Evolutionary conservation across 192 early-diverging fungal genomes (phyloP), one percentile per base, ranked within the genome.

Genomic region (Geranomyces michiganensis): DNA sequence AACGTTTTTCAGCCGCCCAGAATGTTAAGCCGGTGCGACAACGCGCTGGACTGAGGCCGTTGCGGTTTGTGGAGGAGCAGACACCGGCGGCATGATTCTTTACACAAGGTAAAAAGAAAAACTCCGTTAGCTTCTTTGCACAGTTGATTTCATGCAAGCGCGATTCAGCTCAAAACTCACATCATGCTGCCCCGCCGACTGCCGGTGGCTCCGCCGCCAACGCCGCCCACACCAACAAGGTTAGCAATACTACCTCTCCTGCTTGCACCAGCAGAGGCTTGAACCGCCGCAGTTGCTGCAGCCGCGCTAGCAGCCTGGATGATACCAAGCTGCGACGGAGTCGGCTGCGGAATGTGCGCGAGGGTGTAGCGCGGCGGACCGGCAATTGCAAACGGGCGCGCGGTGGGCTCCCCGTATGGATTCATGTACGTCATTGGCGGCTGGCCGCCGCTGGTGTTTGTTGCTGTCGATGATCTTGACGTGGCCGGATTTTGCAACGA

Each of bases 101-200:
- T 19, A n/a, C n/a, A n/a, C n/a, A n/a, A n/a, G n/a, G n/a, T n/a
- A n/a, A 65, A 44, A 30, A 26, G 27, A 12, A 7, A 17, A 53
- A 7, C n/a, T 17, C 7, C 4, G 3, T 53, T 53, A 53, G 17
- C 7, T 7, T 24, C 24, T 26, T 53, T 7, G 51, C 51, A 53
- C 24, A n/a, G 51, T 53, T 15, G n/a, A n/a, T n/a, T n/a, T n/a
- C n/a, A n/a, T 41, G 36, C 36, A 41, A 41, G 36, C 36, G n/a
- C n/a, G 19, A 14, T 47, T 14, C 12, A 47, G 46, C 12, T 10
- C 12, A 12, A 21, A 19, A 72, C 70, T 55, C 49, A 72, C 70
- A 72, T 72, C 62, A 72, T 64, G 70, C 70, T 72, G 30, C 70
- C 70, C 22, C 70, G 6, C 62, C 70, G 59, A 53, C 60, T 64